Conservation (phyloP, 2,329 filamentous ascomycete species). For the Epichloe glyceriae region DNA sequence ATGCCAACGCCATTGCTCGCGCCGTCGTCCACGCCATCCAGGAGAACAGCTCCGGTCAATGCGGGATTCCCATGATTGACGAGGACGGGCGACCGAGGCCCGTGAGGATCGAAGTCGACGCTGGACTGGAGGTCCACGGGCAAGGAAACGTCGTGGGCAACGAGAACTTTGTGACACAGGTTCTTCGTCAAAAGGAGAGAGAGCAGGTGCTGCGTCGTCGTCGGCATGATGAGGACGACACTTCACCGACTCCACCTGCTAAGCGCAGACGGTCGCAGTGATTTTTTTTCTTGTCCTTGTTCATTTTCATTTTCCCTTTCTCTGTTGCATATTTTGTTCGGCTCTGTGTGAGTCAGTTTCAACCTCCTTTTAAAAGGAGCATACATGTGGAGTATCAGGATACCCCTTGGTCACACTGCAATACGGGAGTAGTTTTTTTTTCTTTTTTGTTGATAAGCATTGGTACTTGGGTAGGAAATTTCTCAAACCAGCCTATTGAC, state of each 20-base stretch:
- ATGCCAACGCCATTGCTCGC: slow-evolving; percentile 29
- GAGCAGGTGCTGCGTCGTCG: slow-evolving; percentile 7
- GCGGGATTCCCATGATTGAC: slow-evolving; percentile 33
- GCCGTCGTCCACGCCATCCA: slow-evolving; percentile 32
- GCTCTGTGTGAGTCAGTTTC: background rate
- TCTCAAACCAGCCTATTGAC: too few species aligned
- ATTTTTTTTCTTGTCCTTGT: background rate
- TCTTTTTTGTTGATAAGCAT: background rate
- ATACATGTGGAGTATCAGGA: background rate
- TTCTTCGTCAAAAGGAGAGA: slow-evolving; percentile 9
- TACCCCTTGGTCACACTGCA: background rate
- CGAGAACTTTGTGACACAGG: slow-evolving; percentile 16
- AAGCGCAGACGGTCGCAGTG: slow-evolving; percentile 5
- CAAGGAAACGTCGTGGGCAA: slow-evolving; percentile 30
- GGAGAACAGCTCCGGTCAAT: slow-evolving; percentile 25
- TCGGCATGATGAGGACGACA: slow-evolving; percentile 9
- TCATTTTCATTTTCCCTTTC: background rate
- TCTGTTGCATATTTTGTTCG: background rate
- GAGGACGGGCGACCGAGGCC: slow-evolving; percentile 29
- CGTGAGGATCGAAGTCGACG: slow-evolving; percentile 29
- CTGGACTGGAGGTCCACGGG: slow-evolving; percentile 32
- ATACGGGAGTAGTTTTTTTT: background rate
- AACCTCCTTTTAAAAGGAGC: background rate
- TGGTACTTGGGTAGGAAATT: too few species aligned
- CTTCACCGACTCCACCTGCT: background rate